Percentiles rank a stretch among this genome's conserved stretches.
Conservation (phyloP, 2,329 filamentous ascomycete genomes). For the Claviceps arundinis region DNA sequence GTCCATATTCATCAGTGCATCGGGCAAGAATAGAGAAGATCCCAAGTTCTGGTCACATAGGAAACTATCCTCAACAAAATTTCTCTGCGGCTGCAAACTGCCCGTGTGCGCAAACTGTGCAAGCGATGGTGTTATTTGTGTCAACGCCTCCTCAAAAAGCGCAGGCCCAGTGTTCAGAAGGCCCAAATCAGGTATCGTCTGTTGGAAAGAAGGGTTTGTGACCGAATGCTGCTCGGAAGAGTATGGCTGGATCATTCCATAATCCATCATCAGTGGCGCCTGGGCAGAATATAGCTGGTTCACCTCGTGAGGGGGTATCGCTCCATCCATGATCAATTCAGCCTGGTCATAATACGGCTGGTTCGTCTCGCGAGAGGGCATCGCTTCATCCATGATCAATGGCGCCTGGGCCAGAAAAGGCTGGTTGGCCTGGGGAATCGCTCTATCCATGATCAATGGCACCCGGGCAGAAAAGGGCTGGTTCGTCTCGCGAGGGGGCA, state of each 20-base stretch:
- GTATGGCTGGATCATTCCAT: background rate
- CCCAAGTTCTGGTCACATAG: background rate
- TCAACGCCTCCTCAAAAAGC: background rate
- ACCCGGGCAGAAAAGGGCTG: too few species aligned
- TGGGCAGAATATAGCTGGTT: too few species aligned
- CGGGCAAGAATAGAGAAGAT: background rate
- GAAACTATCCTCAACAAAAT: background rate
- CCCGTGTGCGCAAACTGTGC: background rate
- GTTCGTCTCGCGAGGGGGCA: too few species aligned
- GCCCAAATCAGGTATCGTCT: background rate
- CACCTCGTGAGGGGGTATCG: too few species aligned
- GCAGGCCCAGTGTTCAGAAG: background rate
- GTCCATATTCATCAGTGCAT: slow-evolving; percentile 2
- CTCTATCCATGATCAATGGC: too few species aligned
- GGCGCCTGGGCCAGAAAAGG: too few species aligned
- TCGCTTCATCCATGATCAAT: too few species aligned
- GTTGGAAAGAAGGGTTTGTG: background rate
- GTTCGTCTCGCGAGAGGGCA: too few species aligned
- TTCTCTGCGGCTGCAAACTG: slow-evolving; percentile 1
- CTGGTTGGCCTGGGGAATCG: too few species aligned
- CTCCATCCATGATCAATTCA: too few species aligned
- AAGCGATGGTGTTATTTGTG: background rate
- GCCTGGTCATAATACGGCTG: too few species aligned
- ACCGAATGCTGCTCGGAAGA: slow-evolving; percentile 2
- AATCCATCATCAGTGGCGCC: too few species aligned